phyloP scores from a whole-genome alignment of 805 yeast species.

The Candida suzukii region DNA sequence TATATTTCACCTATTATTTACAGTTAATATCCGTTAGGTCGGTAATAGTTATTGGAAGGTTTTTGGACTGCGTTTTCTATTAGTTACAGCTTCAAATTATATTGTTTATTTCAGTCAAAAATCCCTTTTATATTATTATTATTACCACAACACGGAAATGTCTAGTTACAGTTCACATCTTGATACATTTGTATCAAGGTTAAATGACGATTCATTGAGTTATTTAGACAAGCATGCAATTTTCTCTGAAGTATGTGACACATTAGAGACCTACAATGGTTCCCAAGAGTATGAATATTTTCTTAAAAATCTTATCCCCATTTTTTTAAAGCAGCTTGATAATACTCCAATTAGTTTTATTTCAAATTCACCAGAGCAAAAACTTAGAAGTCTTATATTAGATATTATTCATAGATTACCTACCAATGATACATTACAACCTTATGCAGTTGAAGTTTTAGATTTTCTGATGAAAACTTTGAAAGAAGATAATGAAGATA shows the following conservation, averaged over 20 bases:
- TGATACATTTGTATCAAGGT: constrained; percentile 60
- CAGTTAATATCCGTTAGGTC: no score
- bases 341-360: constrained; percentile 68
- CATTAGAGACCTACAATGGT: constrained; percentile 76
- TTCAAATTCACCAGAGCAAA: constrained; percentile 63
- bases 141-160: constrained; percentile 4
- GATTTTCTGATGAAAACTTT: constrained; percentile 53
- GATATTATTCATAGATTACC: constrained; percentile 79
- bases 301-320: constrained; percentile 61
- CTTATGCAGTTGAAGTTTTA: constrained; percentile 55
- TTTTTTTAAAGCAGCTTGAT: constrained; percentile 55
- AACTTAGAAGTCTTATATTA: constrained; percentile 65
- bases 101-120: no score
- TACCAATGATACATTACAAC: constrained; percentile 74
- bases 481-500: constrained; percentile 84
- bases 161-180: constrained; percentile 44
- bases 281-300: constrained; percentile 78
- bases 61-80: no score
- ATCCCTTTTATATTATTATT: no score
- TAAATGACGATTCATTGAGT: constrained; percentile 49
- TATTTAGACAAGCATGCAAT: constrained; percentile 56
- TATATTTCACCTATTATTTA: no score
- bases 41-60: no score
- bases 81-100: no score
- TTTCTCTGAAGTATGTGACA: constrained; percentile 78